Evolutionary conservation across 1,284 basidiomycete genomes (phyloP).

Genomic region (Moniliella sp.): DNA sequence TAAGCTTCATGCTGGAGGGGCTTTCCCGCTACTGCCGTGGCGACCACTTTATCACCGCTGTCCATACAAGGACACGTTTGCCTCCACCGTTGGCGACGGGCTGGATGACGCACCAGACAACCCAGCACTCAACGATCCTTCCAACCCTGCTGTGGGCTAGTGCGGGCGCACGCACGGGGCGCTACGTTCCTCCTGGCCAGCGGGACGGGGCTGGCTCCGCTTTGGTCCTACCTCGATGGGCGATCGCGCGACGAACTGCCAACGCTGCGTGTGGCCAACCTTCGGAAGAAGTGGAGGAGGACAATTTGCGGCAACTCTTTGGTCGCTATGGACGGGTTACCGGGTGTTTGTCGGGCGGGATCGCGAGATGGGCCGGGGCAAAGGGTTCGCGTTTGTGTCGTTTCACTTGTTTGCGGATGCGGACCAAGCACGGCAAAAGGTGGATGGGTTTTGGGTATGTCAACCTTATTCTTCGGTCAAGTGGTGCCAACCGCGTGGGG

Average conservation of each 20-base stretch:
- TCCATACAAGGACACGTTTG: conserved; percentile 78
- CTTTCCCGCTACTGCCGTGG: conserved; percentile 89
- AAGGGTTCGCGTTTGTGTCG: conserved; percentile 86
- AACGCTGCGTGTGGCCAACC: conserved; percentile 86
- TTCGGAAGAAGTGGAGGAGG: conserved; percentile 79
- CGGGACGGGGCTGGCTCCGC: no score
- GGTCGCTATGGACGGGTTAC: conserved; percentile 45
- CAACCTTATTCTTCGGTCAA: no score
- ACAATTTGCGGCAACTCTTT: conserved; percentile 80
- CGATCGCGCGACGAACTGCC: conserved; percentile 77
- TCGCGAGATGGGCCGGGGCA: conserved; percentile 77
- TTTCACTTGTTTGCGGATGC: no score
- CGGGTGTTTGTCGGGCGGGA: conserved; percentile 85
- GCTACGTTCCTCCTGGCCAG: no score
- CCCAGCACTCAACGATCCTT: conserved; percentile 15
- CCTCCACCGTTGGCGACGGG: conserved; percentile 44
- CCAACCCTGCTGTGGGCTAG: conserved; percentile 28
- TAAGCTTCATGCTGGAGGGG: conserved; percentile 55
- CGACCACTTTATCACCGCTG: conserved; percentile 95
- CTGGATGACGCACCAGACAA: conserved; percentile 41
- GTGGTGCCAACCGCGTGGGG: no score
- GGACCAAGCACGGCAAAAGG: no score
- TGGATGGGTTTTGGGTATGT: no score
- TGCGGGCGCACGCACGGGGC: no score
- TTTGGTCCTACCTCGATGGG: no score